Percentiles rank a stretch among this genome's conserved stretches.
Evolutionary conservation across 192 early-diverging fungal species (phyloP).

Genomic region (Umbelopsis isabellina): DNA sequence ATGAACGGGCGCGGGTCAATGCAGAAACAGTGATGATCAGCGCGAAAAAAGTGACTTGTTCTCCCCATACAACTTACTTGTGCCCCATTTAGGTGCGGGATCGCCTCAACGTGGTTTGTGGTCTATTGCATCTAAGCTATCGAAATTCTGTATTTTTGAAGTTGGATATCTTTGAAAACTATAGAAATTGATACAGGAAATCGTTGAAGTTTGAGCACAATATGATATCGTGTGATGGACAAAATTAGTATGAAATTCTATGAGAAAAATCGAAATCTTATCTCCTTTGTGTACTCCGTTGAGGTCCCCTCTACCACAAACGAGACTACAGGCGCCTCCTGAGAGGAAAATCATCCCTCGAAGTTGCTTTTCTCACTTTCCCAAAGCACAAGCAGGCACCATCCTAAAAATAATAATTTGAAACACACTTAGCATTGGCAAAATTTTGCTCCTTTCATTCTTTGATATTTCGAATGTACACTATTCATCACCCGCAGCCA

Average conservation of each 20-base stretch:
- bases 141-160: too few species aligned
- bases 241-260: too few species aligned
- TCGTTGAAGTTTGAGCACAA: too few species aligned
- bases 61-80: not conserved
- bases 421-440: not conserved
- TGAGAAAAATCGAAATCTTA: not conserved
- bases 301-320: not conserved
- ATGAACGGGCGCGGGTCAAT: slow-evolving; percentile 18
- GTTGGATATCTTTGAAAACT: too few species aligned
- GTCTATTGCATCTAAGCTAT: too few species aligned
- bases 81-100: not conserved
- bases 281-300: slow-evolving; percentile 10
- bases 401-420: slow-evolving; percentile 7
- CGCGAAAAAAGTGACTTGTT: too few species aligned
- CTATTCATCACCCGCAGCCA: slow-evolving; percentile 15
- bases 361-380: slow-evolving; percentile 11
- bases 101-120: not conserved
- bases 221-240: too few species aligned
- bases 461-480: slow-evolving; percentile 7
- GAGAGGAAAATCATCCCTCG: slow-evolving; percentile 19
- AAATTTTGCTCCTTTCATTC: not conserved
- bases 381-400: not conserved
- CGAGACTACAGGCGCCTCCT: not conserved
- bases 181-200: too few species aligned
- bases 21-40: slow-evolving; percentile 11